Evolutionary conservation across 768 basidiomycete species (phyloP), one percentile per base, ranked within the genome.

Genomic region (Ephemerocybe angulata): DNA sequence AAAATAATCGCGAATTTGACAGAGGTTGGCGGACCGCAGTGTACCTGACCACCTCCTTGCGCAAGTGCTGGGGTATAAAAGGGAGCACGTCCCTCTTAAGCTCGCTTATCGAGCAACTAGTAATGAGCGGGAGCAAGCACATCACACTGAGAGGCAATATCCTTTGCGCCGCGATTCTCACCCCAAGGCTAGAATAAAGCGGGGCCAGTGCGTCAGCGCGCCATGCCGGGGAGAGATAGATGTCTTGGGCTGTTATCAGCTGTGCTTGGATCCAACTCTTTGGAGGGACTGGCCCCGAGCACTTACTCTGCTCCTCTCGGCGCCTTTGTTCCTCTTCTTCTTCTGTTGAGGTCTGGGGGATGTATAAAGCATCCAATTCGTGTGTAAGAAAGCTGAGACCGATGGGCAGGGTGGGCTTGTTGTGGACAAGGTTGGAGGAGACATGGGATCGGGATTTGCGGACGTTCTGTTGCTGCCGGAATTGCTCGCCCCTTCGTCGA

Each of bases 401-500:
- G 52, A 69, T 60, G 10, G 79, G 78, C 7, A 84, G 69, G 2
- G 78, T 77, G 12, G 79, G 79, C 29, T 72, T 64, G 62, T 75
- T 77, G 58, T 75, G 65, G 42, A 60, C 57, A 56, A 65, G 56
- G 7, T 19, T 11, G 13, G 11, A 29, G 55, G 65, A 41, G 1
- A 74, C 50, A 42, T 74, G 70, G 5, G 63, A 53, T 13, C 67
- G 66, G 29, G 75, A 73, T n/a, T 69, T 62, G 40, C 57, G 75
- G 5, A 79, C 58, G 63, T 90, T 90, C 55, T 82, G 84, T 31
- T 70, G 61, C 57, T 80, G 88, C 51, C 87, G 77, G 55, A 85
- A 88, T 40, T 89, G 84, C 65, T 90, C 88, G 10, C 86, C 87
- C 63, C 87, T 89, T 41, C 25, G 35, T 40, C 54, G 52, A 33